Percentiles rank a stretch among this genome's conserved stretches.
phyloP scores from a whole-genome alignment of 495 filamentous ascomycete species.

The Lichina pygmaea region DNA sequence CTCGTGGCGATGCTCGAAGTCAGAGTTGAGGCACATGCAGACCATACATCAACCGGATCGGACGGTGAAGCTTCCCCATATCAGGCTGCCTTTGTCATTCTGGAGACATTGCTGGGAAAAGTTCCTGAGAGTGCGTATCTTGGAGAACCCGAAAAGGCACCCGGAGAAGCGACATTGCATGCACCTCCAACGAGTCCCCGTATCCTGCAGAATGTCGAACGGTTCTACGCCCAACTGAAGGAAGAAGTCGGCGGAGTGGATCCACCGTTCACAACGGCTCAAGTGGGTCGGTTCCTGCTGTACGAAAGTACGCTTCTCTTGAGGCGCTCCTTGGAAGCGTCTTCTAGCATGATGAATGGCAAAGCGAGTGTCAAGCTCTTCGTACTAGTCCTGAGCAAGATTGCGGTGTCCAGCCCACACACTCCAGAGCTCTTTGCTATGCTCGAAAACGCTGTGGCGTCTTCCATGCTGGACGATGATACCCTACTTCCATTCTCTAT shows the following conservation, averaged over 20 bases:
- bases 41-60: neutral
- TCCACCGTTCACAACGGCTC: conserved; percentile 28
- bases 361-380: conserved; percentile 21
- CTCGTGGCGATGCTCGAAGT: conserved; percentile 28
- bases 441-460: conserved; percentile 16
- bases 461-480: conserved; percentile 3
- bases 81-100: conserved; percentile 22
- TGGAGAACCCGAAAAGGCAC: neutral
- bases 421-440: conserved; percentile 25
- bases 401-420: conserved; percentile 22
- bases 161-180: neutral
- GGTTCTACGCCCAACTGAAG: conserved; percentile 26
- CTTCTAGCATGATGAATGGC: conserved; percentile 4
- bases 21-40: neutral
- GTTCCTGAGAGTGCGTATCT: conserved; percentile 43
- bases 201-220: conserved; percentile 29
- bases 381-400: conserved; percentile 28
- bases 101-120: conserved; percentile 28
- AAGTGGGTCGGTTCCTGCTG: conserved; percentile 31
- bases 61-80: neutral
- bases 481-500: conserved; percentile 2
- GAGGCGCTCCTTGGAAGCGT: conserved; percentile 3
- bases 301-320: conserved; percentile 20
- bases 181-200: conserved; percentile 7
- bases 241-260: neutral